Conservation (phyloP, 169 alveolate species). For the Cryptosporidium ubiquitum region DNA sequence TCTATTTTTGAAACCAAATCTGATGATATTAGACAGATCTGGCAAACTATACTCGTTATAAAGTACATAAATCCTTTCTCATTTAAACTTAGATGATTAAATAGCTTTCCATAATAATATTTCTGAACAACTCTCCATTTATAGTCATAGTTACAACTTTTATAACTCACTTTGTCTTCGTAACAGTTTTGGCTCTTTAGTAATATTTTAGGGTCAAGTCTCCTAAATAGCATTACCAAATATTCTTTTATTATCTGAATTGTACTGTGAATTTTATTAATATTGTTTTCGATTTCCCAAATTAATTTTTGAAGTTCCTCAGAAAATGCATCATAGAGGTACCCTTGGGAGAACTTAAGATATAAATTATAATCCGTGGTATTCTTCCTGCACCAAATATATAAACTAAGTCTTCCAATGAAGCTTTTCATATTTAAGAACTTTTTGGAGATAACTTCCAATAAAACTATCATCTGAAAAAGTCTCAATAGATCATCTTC, state of each 20-base stretch:
- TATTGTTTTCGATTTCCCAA: constrained; percentile 9
- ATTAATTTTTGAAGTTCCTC: neutral
- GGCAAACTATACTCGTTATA: constrained; percentile 1
- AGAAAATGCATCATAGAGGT: constrained; percentile 32
- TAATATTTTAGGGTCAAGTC: neutral
- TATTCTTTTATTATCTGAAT: constrained; percentile 5
- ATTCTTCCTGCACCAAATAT: constrained; percentile 68
- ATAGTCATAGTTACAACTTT: neutral
- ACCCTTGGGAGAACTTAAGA: constrained; percentile 35
- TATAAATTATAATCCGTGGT: constrained; percentile 65
- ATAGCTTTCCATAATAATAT: neutral
- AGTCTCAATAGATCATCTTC: neutral
- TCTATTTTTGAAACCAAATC: constrained; percentile 27
- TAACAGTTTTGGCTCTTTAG: neutral
- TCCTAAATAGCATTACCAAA: neutral
- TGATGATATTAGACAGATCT: neutral
- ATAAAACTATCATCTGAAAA: constrained; percentile 26
- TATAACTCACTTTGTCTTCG: neutral
- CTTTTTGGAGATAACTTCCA: constrained; percentile 1
- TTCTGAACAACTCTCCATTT: constrained; percentile 20
- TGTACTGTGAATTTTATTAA: neutral
- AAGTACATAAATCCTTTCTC: constrained; percentile 2
- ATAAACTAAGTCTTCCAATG: constrained; percentile 14
- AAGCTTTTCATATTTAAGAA: neutral
- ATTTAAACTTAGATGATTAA: neutral